These are phyloP conservation scores for Mallotus japonicus DNA, from an alignment of 441 rosid genomes.

Conservation along the genomic window DNA sequence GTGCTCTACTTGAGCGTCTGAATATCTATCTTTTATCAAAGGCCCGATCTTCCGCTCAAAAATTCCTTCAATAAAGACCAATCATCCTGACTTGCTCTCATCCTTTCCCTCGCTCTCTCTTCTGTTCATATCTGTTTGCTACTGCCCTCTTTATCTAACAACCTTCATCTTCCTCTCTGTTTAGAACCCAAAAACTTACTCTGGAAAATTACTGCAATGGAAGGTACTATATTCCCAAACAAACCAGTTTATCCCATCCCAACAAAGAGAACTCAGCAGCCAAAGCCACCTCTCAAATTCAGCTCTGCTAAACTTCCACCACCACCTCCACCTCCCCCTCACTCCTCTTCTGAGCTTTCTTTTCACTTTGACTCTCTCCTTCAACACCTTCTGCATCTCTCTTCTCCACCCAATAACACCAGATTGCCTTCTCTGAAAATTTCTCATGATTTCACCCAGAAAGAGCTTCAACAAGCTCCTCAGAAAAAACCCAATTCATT, in stretches of 20 bases:
- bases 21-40: no score
- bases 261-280: slow-evolving; percentile 32
- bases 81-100: no score
- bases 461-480: slow-evolving; percentile 26
- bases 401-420: slow-evolving; percentile 39
- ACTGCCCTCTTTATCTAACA: no score
- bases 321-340: slow-evolving; percentile 44
- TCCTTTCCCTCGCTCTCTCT: no score
- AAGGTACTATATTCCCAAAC: slow-evolving; percentile 62
- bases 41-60: no score
- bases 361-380: slow-evolving; percentile 70
- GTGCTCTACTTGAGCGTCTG: no score
- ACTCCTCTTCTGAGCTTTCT: slow-evolving; percentile 45
- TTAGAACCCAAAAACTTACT: background rate
- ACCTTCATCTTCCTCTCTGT: background rate
- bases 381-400: slow-evolving; percentile 67
- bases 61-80: no score
- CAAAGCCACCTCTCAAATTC: slow-evolving; percentile 54
- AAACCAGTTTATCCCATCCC: slow-evolving; percentile 57
- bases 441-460: slow-evolving; percentile 30
- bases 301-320: slow-evolving; percentile 60
- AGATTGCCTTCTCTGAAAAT: slow-evolving; percentile 43
- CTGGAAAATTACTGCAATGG: slow-evolving; percentile 42
- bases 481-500: slow-evolving; percentile 33
- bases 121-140: no score